These are phyloP conservation scores for Punica granatum DNA, from an alignment of 345 rosid species.

Conservation along the genomic window DNA sequence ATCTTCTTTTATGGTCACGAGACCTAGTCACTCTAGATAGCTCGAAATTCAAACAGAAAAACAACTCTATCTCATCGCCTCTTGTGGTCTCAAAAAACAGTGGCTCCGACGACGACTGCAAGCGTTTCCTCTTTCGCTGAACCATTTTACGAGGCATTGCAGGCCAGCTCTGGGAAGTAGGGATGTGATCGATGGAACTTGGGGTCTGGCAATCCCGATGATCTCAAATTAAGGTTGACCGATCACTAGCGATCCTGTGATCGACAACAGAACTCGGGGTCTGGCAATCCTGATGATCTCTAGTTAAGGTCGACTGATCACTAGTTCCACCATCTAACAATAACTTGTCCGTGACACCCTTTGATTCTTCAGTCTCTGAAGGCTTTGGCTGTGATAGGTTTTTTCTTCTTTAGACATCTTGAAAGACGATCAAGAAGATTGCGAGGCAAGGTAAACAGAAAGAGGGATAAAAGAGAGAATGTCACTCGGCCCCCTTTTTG, in stretches of 20 bases:
- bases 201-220: slow-evolving; percentile 34
- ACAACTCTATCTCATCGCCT: slow-evolving; percentile 39
- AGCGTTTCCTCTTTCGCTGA: slow-evolving; percentile 8
- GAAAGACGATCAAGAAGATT: too few relatives aligned
- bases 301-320: neutral
- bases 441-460: too few relatives aligned
- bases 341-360: too few relatives aligned
- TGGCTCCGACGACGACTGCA: slow-evolving; percentile 17
- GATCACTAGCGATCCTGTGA: slow-evolving; percentile 27
- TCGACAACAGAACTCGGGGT: slow-evolving; percentile 41
- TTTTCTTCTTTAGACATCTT: too few relatives aligned
- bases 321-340: too few relatives aligned
- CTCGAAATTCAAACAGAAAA: slow-evolving; percentile 21
- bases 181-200: slow-evolving; percentile 31
- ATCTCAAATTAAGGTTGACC: slow-evolving; percentile 4
- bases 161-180: slow-evolving; percentile 33
- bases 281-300: slow-evolving; percentile 20
- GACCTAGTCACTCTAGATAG: slow-evolving; percentile 8
- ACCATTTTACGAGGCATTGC: slow-evolving; percentile 37
- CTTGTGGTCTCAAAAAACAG: slow-evolving; percentile 30
- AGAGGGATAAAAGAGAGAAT: too few relatives aligned
- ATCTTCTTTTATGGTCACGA: slow-evolving; percentile 24
- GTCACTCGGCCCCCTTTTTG: too few relatives aligned
- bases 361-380: too few relatives aligned
- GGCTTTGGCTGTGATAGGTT: too few relatives aligned